Evolutionary conservation across 2,329 filamentous ascomycete genomes (phyloP), one percentile per base, ranked within the genome.

Genomic region (Colletotrichum falcatum): DNA sequence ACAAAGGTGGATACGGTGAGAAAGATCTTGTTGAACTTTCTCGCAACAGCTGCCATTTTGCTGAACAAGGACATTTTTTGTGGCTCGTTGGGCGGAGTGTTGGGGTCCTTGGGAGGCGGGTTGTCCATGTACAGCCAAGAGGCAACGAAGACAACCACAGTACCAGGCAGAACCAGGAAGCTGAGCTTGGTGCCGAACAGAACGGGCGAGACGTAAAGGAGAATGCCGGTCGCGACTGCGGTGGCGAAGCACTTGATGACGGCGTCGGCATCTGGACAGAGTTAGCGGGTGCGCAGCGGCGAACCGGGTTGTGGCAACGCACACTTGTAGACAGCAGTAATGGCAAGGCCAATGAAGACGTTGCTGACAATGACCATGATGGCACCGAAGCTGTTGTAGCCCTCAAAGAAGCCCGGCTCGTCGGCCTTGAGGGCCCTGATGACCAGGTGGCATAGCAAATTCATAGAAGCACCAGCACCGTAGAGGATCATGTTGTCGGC

Each of bases 311-410:
- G 14, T 9, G 9, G 9, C 4, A 16, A 74, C 76, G 70, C 60
- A 78, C 78, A 80, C 71, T 78, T 79, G 71, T 79, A 79, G 6
- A 79, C 78, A 5, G 77, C 78, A 20, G 78, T 79, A 42, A 79
- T 79, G n/a, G 78, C 78, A 28, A 79, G 73, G 26, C 78, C 78
- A 58, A 79, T 78, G 66, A 79, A 79, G 53, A 79, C 77, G 55
- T 79, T 79, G 70, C 77, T 79, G 23, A 77, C 61, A 26, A 80
- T 75, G 28, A 80, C 76, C 74, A 80, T 73, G 67, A 77, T 72
- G 20, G 78, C 77, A 6, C 73, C 75, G 46, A 77, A 69, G 68
- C 73, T 77, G 49, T 71, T 73, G 63, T 74, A 75, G 23, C 74
- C 74, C 28, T 73, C 59, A n/a, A 74, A 74, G 70, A 75, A 75